Conservation (phyloP, 2,329 filamentous ascomycete genomes). For the Beauveria caledonica region DNA sequence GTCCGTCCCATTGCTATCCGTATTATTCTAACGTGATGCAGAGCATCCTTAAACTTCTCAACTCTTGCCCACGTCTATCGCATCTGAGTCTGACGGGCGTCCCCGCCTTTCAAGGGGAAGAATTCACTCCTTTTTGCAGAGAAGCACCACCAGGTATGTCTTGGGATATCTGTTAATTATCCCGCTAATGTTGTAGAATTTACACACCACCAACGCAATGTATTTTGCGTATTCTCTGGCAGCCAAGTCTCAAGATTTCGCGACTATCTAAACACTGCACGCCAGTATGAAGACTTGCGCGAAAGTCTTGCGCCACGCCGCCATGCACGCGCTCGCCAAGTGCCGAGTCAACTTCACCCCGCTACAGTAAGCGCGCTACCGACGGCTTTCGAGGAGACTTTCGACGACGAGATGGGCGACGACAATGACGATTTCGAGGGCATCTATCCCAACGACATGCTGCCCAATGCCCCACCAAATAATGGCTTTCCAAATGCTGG, state of each 20-base stretch:
- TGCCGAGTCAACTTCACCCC: not conserved
- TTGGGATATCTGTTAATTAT: not conserved
- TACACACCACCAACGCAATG: slow-evolving; percentile 85
- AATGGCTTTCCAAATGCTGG: not conserved
- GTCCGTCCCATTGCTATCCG: not conserved
- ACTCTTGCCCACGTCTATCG: slow-evolving; percentile 84
- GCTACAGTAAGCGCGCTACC: slow-evolving; percentile 16
- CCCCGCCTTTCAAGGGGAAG: slow-evolving; percentile 77
- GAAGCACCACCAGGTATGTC: slow-evolving; percentile 63
- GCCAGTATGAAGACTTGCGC: slow-evolving; percentile 38
- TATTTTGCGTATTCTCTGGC: slow-evolving; percentile 97
- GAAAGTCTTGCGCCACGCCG: slow-evolving; percentile 20
- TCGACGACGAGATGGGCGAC: slow-evolving; percentile 35
- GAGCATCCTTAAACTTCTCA: slow-evolving; percentile 85
- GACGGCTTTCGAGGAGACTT: slow-evolving; percentile 24
- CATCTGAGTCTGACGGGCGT: slow-evolving; percentile 93
- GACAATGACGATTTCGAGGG: slow-evolving; percentile 38
- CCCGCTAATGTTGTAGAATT: slow-evolving; percentile 57
- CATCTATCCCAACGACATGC: slow-evolving; percentile 31
- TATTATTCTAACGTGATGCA: slow-evolving; percentile 27
- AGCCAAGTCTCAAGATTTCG: slow-evolving; percentile 71
- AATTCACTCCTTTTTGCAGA: slow-evolving; percentile 78
- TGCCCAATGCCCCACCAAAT: slow-evolving; percentile 20
- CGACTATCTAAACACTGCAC: slow-evolving; percentile 60
- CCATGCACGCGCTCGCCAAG: slow-evolving; percentile 11